These are phyloP conservation scores for Chenopodium formosanum DNA, from an alignment of 148 eudicot species.

Conservation along the genomic window DNA sequence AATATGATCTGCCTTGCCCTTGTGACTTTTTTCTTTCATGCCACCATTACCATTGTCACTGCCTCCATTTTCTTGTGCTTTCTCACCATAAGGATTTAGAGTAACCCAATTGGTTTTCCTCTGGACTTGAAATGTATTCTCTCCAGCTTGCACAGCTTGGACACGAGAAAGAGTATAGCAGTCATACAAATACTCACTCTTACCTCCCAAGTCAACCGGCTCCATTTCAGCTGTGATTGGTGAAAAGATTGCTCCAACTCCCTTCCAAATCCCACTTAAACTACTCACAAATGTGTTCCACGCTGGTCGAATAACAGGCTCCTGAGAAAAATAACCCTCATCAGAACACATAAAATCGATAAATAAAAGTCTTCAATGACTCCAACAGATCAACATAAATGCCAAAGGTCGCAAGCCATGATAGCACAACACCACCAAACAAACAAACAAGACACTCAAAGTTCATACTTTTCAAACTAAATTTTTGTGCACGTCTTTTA, in stretches of 20 bases:
- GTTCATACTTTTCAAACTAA: not conserved
- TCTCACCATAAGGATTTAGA: conserved; percentile 82
- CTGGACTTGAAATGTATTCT: conserved; percentile 45
- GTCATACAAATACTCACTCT: conserved; percentile 71
- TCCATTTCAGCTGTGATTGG: conserved; percentile 98
- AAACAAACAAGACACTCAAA: not conserved
- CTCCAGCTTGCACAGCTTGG: conserved; percentile 50
- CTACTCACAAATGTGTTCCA: conserved; percentile 97
- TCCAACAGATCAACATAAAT: conserved; percentile 1
- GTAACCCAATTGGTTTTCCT: conserved; percentile 86
- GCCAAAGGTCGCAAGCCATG: not conserved
- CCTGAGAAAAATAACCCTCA: conserved; percentile 44
- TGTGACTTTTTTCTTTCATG: conserved; percentile 28
- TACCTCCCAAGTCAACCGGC: conserved; percentile 82
- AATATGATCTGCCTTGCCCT: conserved; percentile 28
- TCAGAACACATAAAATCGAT: not conserved
- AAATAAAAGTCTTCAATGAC: not conserved
- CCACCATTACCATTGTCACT: conserved; percentile 32
- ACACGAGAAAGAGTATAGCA: conserved; percentile 74
- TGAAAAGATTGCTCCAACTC: conserved; percentile 95
- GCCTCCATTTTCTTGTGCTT: conserved; percentile 30
- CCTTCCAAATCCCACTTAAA: conserved; percentile 99
- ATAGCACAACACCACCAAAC: not conserved
- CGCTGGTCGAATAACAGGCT: conserved; percentile 85
- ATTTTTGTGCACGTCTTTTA: not conserved